Percentiles rank a stretch among this genome's conserved stretches.
phyloP scores from a whole-genome alignment of 1,139 yeast genomes.

The Hyphopichia burtonii region DNA sequence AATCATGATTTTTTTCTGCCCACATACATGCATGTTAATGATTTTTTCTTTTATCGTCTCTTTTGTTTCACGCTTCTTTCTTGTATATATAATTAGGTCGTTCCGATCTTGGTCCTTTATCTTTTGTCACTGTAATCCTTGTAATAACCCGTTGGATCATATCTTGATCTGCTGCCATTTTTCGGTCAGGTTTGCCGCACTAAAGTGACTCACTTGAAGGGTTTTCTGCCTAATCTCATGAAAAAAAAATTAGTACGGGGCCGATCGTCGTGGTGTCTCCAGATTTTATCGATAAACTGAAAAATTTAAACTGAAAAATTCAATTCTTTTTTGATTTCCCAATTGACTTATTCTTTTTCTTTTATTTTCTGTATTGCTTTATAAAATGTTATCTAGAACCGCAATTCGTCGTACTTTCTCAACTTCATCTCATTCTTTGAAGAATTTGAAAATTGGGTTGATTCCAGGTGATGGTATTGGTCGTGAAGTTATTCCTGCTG shows the following conservation, averaged over 20 bases:
- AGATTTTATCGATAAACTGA: background rate
- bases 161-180: no score
- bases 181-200: background rate
- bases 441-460: conserved; percentile 51
- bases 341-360: background rate
- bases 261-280: background rate
- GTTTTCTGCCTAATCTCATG: background rate
- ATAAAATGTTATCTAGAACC: conserved; percentile 21
- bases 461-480: conserved; percentile 99
- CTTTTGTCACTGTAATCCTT: background rate
- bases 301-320: no score
- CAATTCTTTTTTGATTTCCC: background rate
- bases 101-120: background rate
- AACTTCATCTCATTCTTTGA: conserved; percentile 28
- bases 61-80: background rate
- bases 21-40: background rate
- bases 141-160: no score
- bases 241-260: background rate
- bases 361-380: background rate
- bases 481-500: conserved; percentile 95
- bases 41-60: background rate
- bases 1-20: background rate
- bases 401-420: conserved; percentile 37
- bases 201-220: conserved; percentile 1
- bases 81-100: background rate